Conservation (phyloP, 169 alveolate species). For the Plasmodium malariae region DNA sequence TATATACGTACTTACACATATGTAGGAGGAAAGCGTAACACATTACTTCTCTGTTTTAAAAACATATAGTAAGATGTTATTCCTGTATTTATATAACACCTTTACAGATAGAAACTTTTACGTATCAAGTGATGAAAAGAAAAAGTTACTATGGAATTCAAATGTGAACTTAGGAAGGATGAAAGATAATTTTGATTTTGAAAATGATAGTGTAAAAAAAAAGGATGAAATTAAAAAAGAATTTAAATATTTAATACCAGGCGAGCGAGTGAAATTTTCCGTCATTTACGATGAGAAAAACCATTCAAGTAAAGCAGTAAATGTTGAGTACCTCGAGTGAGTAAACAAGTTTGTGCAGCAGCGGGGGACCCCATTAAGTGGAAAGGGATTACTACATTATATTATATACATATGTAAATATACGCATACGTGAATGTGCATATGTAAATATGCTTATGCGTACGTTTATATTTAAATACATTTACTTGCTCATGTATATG, state of each 20-base stretch:
- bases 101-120: conserved; percentile 32
- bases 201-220: conserved; percentile 1
- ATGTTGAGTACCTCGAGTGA: conserved; percentile 49
- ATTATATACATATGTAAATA: too few species aligned
- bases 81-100: neutral
- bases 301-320: conserved; percentile 52
- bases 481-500: neutral
- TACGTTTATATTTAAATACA: neutral
- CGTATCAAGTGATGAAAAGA: conserved; percentile 47
- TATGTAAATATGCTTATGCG: neutral
- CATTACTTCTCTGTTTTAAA: too few species aligned
- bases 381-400: too few species aligned
- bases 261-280: conserved; percentile 50
- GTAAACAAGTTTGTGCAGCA: too few species aligned
- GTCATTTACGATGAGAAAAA: conserved; percentile 36
- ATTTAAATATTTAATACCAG: conserved; percentile 60
- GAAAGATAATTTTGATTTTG: conserved; percentile 25
- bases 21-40: too few species aligned
- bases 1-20: too few species aligned
- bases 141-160: conserved; percentile 42
- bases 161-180: neutral
- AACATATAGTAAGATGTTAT: too few species aligned
- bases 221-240: conserved; percentile 49
- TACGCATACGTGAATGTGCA: neutral
- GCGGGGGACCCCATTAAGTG: neutral